Evolutionary conservation across 140 eudicot genomes (phyloP).

Genomic region (Oenanthe javanica): DNA sequence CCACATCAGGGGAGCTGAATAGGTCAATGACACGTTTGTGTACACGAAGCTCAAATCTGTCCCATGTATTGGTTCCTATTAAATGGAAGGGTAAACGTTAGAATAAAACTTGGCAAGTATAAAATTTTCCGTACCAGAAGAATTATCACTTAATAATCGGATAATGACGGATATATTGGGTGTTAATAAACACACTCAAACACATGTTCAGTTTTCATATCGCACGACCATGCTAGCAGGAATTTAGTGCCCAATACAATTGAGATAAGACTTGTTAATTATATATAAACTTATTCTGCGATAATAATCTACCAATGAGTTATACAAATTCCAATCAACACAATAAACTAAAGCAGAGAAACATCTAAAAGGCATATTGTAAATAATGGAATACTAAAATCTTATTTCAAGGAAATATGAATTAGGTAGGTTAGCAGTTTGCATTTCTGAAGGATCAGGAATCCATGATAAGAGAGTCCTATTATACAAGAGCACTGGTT

Average conservation of each 20-base stretch:
- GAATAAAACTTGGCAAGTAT: background rate
- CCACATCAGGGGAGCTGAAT: conserved; percentile 58
- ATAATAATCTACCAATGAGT: background rate
- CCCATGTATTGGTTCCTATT: conserved; percentile 53
- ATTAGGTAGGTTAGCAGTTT: background rate
- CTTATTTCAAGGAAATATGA: background rate
- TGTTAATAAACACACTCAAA: background rate
- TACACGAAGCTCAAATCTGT: conserved; percentile 56
- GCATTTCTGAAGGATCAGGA: background rate
- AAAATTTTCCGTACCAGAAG: background rate
- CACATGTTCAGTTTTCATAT: background rate
- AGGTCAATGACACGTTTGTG: conserved; percentile 66
- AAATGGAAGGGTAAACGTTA: background rate
- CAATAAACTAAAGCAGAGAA: background rate
- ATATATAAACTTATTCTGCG: background rate
- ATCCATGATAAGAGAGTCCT: background rate
- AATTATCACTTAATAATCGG: background rate
- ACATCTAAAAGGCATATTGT: background rate
- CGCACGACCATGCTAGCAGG: background rate
- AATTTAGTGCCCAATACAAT: background rate
- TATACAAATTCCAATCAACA: background rate
- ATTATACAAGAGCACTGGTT: background rate
- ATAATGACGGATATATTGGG: too few species aligned
- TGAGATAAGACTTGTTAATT: background rate
- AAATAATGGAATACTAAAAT: background rate